Evolutionary conservation across 2,329 filamentous ascomycete species (phyloP), one percentile per base, ranked within the genome.

Genomic region (Aspergillus tanneri): DNA sequence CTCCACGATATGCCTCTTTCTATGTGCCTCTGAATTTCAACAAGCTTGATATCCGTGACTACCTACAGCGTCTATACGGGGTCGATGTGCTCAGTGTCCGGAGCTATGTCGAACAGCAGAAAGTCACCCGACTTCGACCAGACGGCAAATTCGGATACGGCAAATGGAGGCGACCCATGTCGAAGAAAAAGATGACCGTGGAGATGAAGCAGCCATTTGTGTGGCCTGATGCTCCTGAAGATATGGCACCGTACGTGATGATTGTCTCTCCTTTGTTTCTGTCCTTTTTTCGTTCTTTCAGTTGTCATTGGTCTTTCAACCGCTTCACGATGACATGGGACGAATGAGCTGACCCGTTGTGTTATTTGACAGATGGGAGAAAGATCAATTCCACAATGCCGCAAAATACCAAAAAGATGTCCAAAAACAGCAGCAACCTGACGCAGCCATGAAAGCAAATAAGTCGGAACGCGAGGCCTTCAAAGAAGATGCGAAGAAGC

Each of bases 41-140:
- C 78, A 99, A 99, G 75, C 86, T 97, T 71, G 93, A 99, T 70
- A 76, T 99, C 34, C 88, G 90, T 70, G 91, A 96, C 76, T 99
- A 97, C 76, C 85, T 99, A 53, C 88, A 83, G 75, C 85, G 95
- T 70, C 81, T 82, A 35, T 99, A 99, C 78, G 79, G 81, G 52
- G 85, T 97, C 53, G 80, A 85, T 55, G 82, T 86, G 45, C 75
- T 82, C 43, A 78, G 78, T 57, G 84, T 97, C 53, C 87, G 92
- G 53, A 90, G 88, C 44, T 92, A 83, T 65, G 82, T 97, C 64
- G 84, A 88, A 61, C 82, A 86, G 71, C 79, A 83, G 67, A 81
- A 80, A 38, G 69, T 86, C 27, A 80, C 79, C 48, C 80, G 57
- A 43, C 63, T 63, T 59, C 61, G 58, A 12, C 60, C 54, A 30